Evolutionary conservation across 2,329 filamentous ascomycete species (phyloP), one percentile per base, ranked within the genome.

Genomic region (Zymoseptoria crescenta): DNA sequence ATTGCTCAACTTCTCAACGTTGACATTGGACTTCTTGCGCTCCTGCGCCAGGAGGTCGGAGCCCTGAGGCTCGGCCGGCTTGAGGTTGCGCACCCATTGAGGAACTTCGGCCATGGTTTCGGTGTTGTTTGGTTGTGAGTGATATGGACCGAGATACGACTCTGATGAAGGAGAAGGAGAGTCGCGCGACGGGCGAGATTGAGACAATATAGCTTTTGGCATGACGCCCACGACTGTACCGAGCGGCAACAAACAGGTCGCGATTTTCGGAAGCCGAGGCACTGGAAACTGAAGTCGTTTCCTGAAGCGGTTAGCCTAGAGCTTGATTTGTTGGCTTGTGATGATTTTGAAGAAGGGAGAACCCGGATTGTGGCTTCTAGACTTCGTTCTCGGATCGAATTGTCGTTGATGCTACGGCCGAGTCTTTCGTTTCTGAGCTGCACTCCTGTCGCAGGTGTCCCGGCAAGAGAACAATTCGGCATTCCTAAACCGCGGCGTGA

Each of bases 41-140:
- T 91, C 88, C 55, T 82, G 78, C n/a, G 79, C 73, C 56, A 91
- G 82, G 53, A 91, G 80, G 68, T 89, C 86, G 48, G 80, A 79
- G 62, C 88, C 87, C 67, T 89, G 87, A 4, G 85, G 84, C 58
- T 82, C 81, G 2, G 87, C 79, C 41, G 85, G 85, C 76, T 81
- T 84, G 65, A 88, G 77, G 65, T 82, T 79, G 73, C 85, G 83
- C 67, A 88, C 86, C 86, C 86, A 88, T 73, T 81, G 77, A 48
- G 83, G 83, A 65, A 79, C 74, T 71, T 72, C 51, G 70, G 67
- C 74, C 63, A 65, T 65, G 57, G 45, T 62, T 41, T 29, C 45
- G 55, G 52, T 56, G 21, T 21, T 19, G 21, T 51, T 24, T 24
- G 29, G 28, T 8, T 21, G 27, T 4, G 20, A 51, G 19, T 51